Evolutionary conservation across 495 filamentous ascomycete species (phyloP).

Genomic region (Penicillium antarcticum): DNA sequence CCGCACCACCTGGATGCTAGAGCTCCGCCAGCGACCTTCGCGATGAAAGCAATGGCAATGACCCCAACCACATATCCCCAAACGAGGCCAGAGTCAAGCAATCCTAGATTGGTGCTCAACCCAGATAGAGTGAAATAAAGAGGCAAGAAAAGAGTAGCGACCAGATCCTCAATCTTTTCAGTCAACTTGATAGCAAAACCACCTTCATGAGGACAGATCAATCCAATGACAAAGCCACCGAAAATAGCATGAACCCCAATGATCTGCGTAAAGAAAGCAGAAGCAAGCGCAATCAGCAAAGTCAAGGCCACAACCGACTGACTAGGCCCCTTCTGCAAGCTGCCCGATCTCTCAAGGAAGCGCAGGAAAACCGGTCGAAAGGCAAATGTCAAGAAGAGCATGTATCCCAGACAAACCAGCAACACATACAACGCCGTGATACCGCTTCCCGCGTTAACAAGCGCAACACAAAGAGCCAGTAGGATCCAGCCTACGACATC

Average conservation of each 20-base stretch:
- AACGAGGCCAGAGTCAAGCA: constrained; percentile 76
- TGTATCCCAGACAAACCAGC: constrained; percentile 70
- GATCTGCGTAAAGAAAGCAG: constrained; percentile 92
- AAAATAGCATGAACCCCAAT: constrained; percentile 94
- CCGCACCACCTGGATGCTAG: constrained; percentile 74
- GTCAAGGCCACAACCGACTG: constrained; percentile 84
- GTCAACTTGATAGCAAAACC: constrained; percentile 94
- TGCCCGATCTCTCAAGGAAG: constrained; percentile 68
- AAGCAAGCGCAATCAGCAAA: constrained; percentile 71
- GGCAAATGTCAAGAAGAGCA: constrained; percentile 70
- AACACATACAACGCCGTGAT: constrained; percentile 86
- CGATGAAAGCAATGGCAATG: constrained; percentile 76
- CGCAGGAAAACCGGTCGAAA: constrained; percentile 78
- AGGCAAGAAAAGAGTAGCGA: constrained; percentile 83
- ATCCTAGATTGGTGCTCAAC: constrained; percentile 81
- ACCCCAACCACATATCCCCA: constrained; percentile 94
- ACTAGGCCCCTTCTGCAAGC: constrained; percentile 84
- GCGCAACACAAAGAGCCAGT: constrained; percentile 86
- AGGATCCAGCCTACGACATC: constrained; percentile 95
- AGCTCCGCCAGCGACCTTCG: constrained; percentile 83
- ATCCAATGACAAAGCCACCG: constrained; percentile 80
- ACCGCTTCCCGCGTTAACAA: constrained; percentile 86
- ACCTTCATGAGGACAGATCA: constrained; percentile 92
- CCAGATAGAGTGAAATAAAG: constrained; percentile 96
- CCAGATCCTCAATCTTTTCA: constrained; percentile 94